Conservation (phyloP, 768 basidiomycete species). For the Pleurotus salmoneostramineus region DNA sequence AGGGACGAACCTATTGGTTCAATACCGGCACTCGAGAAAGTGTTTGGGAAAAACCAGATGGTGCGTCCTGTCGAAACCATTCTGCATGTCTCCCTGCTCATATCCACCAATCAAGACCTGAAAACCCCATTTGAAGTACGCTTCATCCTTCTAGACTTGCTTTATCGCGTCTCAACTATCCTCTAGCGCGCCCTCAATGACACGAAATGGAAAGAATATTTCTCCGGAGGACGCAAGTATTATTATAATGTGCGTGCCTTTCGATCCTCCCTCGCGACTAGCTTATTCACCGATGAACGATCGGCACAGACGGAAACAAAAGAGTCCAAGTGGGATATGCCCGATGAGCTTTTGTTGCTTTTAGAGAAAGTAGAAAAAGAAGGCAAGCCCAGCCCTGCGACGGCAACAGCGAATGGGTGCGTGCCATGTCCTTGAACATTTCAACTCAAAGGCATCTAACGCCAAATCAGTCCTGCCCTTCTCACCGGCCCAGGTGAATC, state of each 20-base stretch:
- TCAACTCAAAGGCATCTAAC: no score
- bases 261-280: neutral
- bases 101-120: constrained; percentile 47
- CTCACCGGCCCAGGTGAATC: constrained; percentile 28
- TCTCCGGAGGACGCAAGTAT: constrained; percentile 87
- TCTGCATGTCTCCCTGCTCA: constrained; percentile 1
- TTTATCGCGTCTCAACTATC: no score
- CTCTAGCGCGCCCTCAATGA: constrained; percentile 77
- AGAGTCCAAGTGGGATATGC: constrained; percentile 98
- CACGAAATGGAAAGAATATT: constrained; percentile 97
- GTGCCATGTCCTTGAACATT: neutral
- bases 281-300: neutral
- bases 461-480: constrained; percentile 18
- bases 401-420: constrained; percentile 13
- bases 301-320: constrained; percentile 68
- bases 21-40: constrained; percentile 85
- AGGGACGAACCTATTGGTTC: constrained; percentile 99
- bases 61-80: constrained; percentile 33
- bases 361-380: constrained; percentile 86
- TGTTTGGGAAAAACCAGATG: constrained; percentile 98
- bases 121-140: constrained; percentile 90
- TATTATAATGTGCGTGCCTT: constrained; percentile 62
- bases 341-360: constrained; percentile 83
- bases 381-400: constrained; percentile 26
- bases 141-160: constrained; percentile 5